These are phyloP conservation scores for Aspergillus felis DNA, from an alignment of 2,329 filamentous ascomycete genomes.

Conservation along the genomic window DNA sequence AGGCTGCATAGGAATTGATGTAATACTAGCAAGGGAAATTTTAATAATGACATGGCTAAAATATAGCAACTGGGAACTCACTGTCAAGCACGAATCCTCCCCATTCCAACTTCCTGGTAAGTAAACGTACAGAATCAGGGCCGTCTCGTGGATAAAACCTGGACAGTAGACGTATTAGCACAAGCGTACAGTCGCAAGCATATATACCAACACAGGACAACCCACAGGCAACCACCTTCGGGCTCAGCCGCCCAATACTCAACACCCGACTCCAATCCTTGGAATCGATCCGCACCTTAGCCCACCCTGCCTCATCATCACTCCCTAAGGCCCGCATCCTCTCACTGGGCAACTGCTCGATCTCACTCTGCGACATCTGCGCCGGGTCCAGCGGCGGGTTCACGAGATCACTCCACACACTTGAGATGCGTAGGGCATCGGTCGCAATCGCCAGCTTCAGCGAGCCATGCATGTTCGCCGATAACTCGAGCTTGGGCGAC, in stretches of 20 bases:
- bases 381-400: conserved; percentile 83
- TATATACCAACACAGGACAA: conserved; percentile 1
- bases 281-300: conserved; percentile 84
- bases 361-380: conserved; percentile 60
- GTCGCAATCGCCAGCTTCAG: conserved; percentile 75
- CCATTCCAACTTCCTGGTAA: conserved; percentile 38
- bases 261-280: conserved; percentile 93
- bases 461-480: conserved; percentile 91
- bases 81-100: conserved; percentile 45
- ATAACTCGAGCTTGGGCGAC: conserved; percentile 70
- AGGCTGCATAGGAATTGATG: conserved; percentile 42
- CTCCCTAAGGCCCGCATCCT: conserved; percentile 63
- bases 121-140: conserved; percentile 45
- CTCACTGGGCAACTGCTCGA: conserved; percentile 79
- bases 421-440: conserved; percentile 79
- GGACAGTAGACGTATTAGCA: not conserved
- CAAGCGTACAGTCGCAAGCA: not conserved
- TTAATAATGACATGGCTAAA: not conserved
- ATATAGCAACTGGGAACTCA: conserved; percentile 22
- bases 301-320: conserved; percentile 77
- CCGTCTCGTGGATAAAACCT: conserved; percentile 46
- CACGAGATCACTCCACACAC: conserved; percentile 76
- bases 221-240: conserved; percentile 85
- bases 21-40: conserved; percentile 34
- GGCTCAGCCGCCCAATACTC: conserved; percentile 83